A percentile compares a stretch with the other conserved stretches of the same genome.
Evolutionary conservation across 1,139 yeast species (phyloP).

Genomic region (Kodamaea sp.): DNA sequence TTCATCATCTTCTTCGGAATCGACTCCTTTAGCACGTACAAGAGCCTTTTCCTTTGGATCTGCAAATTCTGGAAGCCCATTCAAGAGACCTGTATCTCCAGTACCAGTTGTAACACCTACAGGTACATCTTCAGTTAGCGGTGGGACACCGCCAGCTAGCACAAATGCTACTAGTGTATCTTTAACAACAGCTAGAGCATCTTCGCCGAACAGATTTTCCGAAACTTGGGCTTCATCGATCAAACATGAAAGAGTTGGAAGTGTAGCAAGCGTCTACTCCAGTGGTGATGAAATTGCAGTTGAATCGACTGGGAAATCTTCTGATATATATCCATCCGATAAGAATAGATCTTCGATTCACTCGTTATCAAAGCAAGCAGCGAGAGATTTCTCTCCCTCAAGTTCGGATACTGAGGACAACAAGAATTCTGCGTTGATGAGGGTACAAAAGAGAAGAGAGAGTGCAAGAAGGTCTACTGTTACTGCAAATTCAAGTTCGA

Average conservation of each 20-base stretch:
- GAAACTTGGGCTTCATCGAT: conserved; percentile 12
- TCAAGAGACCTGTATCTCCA: conserved; percentile 35
- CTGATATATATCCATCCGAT: conserved; percentile 10
- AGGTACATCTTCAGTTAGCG: conserved; percentile 4
- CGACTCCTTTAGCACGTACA: conserved; percentile 33
- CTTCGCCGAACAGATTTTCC: conserved; percentile 24
- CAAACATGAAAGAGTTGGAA: conserved; percentile 32
- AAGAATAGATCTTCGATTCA: conserved; percentile 27
- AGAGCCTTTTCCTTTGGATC: conserved; percentile 35
- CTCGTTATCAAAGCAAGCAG: conserved; percentile 28
- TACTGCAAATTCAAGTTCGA: conserved; percentile 8
- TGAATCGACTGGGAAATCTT: conserved; percentile 15
- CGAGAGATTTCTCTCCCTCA: conserved; percentile 55
- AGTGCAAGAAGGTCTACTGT: conserved; percentile 37
- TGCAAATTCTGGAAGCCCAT: conserved; percentile 27
- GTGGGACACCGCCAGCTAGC: conserved; percentile 3
- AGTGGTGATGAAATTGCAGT: conserved; percentile 39
- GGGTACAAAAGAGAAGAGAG: conserved; percentile 59
- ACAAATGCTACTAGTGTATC: conserved; percentile 1
- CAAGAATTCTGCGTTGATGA: conserved; percentile 46
- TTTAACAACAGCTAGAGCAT: conserved; percentile 19
- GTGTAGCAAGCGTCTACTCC: conserved; percentile 33
- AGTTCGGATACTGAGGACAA: conserved; percentile 71
- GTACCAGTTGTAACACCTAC: conserved; percentile 10
- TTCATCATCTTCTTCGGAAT: conserved; percentile 44